phyloP scores from a whole-genome alignment of 129 eudicot genomes.

The Flaveria trinervia region DNA sequence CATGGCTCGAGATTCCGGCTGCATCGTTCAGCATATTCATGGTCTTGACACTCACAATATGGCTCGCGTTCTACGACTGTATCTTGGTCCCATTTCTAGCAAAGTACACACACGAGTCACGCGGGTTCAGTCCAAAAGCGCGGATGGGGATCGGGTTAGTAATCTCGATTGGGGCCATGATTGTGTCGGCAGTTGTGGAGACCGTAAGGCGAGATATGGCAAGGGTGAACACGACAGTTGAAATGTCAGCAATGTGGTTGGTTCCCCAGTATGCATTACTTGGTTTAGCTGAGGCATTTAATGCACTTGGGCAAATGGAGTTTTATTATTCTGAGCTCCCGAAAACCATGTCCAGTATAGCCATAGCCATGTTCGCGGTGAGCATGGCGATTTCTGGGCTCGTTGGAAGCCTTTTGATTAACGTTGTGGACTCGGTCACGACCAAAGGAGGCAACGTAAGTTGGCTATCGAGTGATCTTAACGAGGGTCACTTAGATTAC shows the following conservation, averaged over 20 bases:
- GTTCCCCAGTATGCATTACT: constrained; percentile 43
- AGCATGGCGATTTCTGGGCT: constrained; percentile 23
- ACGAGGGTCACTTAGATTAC: constrained; percentile 60
- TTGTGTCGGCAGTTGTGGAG: constrained; percentile 57
- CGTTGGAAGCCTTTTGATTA: constrained; percentile 47
- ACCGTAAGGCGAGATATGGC: constrained; percentile 46
- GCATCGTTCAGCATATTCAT: constrained; percentile 57
- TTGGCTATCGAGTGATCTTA: constrained; percentile 55
- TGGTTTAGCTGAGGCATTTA: constrained; percentile 73
- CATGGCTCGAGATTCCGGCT: constrained; percentile 59
- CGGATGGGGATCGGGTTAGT: constrained; percentile 76
- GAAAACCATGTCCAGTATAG: constrained; percentile 73
- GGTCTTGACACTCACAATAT: constrained; percentile 44
- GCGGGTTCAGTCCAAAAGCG: constrained; percentile 39
- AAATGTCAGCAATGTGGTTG: constrained; percentile 77
- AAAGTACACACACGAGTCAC: constrained; percentile 46
- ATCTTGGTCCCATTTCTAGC: constrained; percentile 55
- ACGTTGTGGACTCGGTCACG: constrained; percentile 36
- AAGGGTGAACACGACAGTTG: neutral
- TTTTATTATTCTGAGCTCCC: constrained; percentile 76
- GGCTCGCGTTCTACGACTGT: constrained; percentile 67
- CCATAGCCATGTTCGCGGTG: constrained; percentile 27
- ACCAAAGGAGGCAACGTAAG: constrained; percentile 41
- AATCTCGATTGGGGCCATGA: constrained; percentile 49
- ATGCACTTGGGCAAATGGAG: constrained; percentile 62